Evolutionary conservation across 495 filamentous ascomycete species (phyloP), one percentile per base, ranked within the genome.

Genomic region (Opeltia flavorubescens): DNA sequence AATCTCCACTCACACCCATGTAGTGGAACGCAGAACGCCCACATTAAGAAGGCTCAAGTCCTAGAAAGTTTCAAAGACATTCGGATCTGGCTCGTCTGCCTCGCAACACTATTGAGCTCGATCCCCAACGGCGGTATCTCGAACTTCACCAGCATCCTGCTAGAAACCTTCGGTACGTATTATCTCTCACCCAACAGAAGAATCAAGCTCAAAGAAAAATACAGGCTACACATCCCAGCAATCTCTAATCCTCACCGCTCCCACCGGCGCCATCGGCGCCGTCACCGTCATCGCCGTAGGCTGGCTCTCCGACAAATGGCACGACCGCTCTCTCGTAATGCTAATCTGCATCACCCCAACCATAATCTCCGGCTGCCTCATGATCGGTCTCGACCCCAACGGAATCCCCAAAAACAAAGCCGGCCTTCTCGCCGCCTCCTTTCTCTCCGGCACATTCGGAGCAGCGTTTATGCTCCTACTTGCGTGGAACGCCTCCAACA

Each of bases 101-200:
- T 71, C 13, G 60, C 68, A 15, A 68, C 67, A 0, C 63, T 76
- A 51, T 46, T 73, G 1, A 67, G 60, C 36, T 68, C 64, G 5
- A 66, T 73, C 20, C 71, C 71, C 0, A 72, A 68, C 39, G 71
- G 72, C 6, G 70, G 69, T 0, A 60, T 74, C 20, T 69, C 67
- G 0, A 72, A 69, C 28, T 76, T 72, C 51, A 65, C 64, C 0
- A 52, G 62, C 0, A 68, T 72, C 29, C 57, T 75, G 5, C 67
- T 74, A 20, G 63, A 59, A 4, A 63, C 59, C 4, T 72, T 72
- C 44, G 71, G 70, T 40, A 40, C 36, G 13, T 8, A 7, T 33
- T 33, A 9, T 24, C 21, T 40, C 21, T 40, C 36, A 7, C 13
- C 36, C 17, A 17, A 33, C 30, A 9, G 15, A 15, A 33, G 30